These are phyloP conservation scores for Pochonia chlamydosporia DNA, from an alignment of 2,329 filamentous ascomycete genomes.

Conservation along the genomic window DNA sequence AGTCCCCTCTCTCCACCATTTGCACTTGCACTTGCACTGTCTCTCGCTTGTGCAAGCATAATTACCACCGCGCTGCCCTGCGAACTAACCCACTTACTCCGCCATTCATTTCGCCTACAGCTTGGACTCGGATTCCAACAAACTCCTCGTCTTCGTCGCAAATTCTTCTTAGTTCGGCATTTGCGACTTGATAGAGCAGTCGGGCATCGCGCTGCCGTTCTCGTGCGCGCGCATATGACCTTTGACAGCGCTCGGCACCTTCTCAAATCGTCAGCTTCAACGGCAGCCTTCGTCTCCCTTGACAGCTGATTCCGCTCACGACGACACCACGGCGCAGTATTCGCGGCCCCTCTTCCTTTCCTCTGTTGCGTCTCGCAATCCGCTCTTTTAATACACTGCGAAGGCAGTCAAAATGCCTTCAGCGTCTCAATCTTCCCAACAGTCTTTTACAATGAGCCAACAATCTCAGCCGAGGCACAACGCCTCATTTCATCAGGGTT, in stretches of 20 bases:
- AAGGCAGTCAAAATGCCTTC: constrained; percentile 24
- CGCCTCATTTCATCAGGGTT: constrained; percentile 30
- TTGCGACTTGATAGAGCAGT: background rate
- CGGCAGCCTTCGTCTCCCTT: constrained; percentile 1
- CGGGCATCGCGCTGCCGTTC: background rate
- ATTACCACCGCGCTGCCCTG: constrained; percentile 8
- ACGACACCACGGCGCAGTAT: background rate
- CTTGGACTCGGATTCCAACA: background rate
- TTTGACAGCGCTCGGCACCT: background rate
- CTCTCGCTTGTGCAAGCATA: constrained; percentile 1
- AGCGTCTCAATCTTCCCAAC: constrained; percentile 48
- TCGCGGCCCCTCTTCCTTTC: too few species aligned
- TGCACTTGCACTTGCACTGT: background rate
- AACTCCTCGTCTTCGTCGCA: background rate
- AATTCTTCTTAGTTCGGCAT: background rate
- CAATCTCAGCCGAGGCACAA: constrained; percentile 38
- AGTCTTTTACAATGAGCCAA: constrained; percentile 53
- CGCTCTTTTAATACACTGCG: background rate
- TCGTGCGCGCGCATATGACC: background rate
- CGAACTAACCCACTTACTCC: constrained; percentile 7
- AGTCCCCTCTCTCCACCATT: background rate
- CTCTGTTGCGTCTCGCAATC: background rate
- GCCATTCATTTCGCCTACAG: constrained; percentile 9
- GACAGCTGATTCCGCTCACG: constrained; percentile 1
- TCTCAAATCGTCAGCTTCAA: background rate